Percentiles rank a stretch among this genome's conserved stretches.
Evolutionary conservation across 2,329 filamentous ascomycete genomes (phyloP).

Genomic region (Zopfia rhizophila): DNA sequence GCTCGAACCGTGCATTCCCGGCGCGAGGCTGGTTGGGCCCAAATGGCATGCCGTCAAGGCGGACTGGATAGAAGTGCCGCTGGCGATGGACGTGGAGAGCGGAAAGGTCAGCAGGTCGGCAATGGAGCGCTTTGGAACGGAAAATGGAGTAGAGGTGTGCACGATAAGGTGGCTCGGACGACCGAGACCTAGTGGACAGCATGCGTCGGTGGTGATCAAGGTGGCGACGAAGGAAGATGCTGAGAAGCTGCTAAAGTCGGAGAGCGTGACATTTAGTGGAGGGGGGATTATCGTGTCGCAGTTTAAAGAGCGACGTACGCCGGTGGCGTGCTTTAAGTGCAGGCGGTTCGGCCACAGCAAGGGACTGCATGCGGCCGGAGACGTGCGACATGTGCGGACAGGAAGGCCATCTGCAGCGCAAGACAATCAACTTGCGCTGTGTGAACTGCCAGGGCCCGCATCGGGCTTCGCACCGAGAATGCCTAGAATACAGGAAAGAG

Average conservation of each 20-base stretch:
- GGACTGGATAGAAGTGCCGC: constrained; percentile 23
- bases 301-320: constrained; percentile 9
- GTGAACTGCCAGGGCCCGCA: too few relatives aligned
- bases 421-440: constrained; percentile 8
- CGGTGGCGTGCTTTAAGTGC: constrained; percentile 9
- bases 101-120: constrained; percentile 18
- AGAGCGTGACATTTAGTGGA: constrained; percentile 20
- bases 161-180: constrained; percentile 15
- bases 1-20: constrained; percentile 22
- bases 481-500: too few relatives aligned
- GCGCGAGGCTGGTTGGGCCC: constrained; percentile 23
- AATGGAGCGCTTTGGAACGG: constrained; percentile 18
- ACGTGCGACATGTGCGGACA: constrained; percentile 6
- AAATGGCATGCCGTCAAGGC: constrained; percentile 24
- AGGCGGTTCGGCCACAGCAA: constrained; percentile 7
- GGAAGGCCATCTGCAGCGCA: constrained; percentile 4
- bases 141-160: constrained; percentile 21
- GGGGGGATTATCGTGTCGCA: constrained; percentile 9
- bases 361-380: constrained; percentile 6
- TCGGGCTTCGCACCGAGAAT: constrained; percentile 7
- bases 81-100: constrained; percentile 22
- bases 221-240: constrained; percentile 20
- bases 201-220: constrained; percentile 20
- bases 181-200: constrained; percentile 17
- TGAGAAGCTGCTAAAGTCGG: constrained; percentile 21